Evolutionary conservation across 2,329 filamentous ascomycete genomes (phyloP).

Genomic region (Sarocladiaceae sp.): DNA sequence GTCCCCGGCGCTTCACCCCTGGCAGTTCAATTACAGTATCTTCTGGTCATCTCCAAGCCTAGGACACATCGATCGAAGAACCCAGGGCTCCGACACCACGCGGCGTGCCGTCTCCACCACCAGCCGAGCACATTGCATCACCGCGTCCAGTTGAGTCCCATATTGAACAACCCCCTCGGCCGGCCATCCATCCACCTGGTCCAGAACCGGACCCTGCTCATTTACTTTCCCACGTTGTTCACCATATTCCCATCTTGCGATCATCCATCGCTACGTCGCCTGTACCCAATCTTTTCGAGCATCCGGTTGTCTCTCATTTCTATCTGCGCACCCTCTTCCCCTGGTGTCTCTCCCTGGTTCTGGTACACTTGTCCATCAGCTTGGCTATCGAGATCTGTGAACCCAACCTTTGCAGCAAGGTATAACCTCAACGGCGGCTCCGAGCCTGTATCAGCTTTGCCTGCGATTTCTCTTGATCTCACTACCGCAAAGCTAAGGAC

Average conservation of each 20-base stretch:
- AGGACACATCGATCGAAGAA: slow-evolving; percentile 5
- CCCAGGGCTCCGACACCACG: neutral
- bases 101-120: slow-evolving; percentile 9
- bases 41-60: neutral
- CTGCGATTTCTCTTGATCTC: neutral
- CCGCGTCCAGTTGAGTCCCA: slow-evolving; percentile 5
- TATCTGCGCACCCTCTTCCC: neutral
- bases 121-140: slow-evolving; percentile 10
- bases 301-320: neutral
- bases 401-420: neutral
- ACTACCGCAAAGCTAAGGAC: neutral
- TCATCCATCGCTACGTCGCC: neutral
- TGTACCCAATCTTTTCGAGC: neutral
- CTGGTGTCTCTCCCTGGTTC: too few relatives aligned
- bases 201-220: neutral
- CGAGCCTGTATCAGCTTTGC: neutral
- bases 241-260: slow-evolving; percentile 1
- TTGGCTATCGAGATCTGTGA: slow-evolving; percentile 10
- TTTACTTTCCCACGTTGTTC: slow-evolving; percentile 2
- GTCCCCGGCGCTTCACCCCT: neutral
- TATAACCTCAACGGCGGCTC: slow-evolving; percentile 3
- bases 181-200: neutral
- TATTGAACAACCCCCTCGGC: slow-evolving; percentile 7
- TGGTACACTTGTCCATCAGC: too few relatives aligned
- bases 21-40: neutral